Conservation (phyloP, 2,329 filamentous ascomycete genomes). For the Didymella pomorum region DNA sequence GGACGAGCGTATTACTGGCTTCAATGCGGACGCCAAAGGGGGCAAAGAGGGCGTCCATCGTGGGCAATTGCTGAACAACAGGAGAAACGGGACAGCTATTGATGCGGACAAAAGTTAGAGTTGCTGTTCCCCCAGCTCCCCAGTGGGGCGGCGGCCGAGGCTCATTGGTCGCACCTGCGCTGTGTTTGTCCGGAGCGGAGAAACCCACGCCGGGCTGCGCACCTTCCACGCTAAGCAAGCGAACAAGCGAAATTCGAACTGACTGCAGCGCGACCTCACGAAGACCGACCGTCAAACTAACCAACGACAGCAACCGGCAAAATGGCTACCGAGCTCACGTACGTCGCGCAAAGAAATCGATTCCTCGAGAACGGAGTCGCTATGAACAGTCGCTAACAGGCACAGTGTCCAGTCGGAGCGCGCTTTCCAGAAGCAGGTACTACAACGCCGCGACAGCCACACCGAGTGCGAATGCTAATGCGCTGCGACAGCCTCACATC, state of each 20-base stretch:
- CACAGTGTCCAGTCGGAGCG: constrained; percentile 99
- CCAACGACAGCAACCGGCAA: constrained; percentile 46
- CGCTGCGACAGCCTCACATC: constrained; percentile 85
- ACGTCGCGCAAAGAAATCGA: constrained; percentile 30
- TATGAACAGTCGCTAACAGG: constrained; percentile 36
- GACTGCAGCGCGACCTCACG: constrained; percentile 25
- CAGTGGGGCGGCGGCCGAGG: constrained; percentile 19
- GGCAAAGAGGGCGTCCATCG: constrained; percentile 19
- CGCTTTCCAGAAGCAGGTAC: constrained; percentile 88
- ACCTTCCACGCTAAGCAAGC: background rate
- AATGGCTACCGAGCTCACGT: constrained; percentile 56
- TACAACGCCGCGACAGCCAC: constrained; percentile 25
- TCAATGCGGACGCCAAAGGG: constrained; percentile 46
- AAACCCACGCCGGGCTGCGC: background rate
- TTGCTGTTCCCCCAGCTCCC: constrained; percentile 14
- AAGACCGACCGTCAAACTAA: constrained; percentile 46
- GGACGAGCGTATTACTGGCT: constrained; percentile 37
- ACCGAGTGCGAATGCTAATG: constrained; percentile 41
- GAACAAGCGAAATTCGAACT: constrained; percentile 17
- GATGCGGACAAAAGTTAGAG: constrained; percentile 8
- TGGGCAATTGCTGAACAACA: constrained; percentile 6
- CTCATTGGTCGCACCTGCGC: constrained; percentile 1
- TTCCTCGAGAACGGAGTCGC: background rate
- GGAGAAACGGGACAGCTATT: constrained; percentile 1
- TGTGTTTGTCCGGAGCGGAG: background rate